Base-by-base conservation (phyloP, 257 asterid genomes). In the Plantago ovata region DNA sequence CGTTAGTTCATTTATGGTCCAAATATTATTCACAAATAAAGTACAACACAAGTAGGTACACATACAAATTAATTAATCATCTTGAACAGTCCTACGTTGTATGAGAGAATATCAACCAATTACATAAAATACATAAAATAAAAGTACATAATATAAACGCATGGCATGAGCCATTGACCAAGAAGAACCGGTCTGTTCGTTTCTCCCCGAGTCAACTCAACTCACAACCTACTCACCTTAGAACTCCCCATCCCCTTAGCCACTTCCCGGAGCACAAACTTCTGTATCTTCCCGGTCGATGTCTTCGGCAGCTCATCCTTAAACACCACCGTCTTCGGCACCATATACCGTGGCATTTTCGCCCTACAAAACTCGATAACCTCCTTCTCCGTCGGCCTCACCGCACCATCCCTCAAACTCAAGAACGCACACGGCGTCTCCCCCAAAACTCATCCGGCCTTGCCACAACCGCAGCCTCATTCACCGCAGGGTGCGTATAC, bases 401-500 rank as follows among this genome's bases (percentile, higher is more conserved):
- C 65, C 16, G 42, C n/a, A 22, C 70, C 80, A 9, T 59, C 72
- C 65, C 80, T 84, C 75, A 87, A 53, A 59, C 95, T 87, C 63
- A 84, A 58, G 38, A 87, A 87, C 11, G 94, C 95, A 55, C 95
- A 87, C 21, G 95, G 95, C 20, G 91, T 84, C 24, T 87, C 95
- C 95, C 91, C 95, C 95, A 87, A 46, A 74, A 84, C 10, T 78
- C 81, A 39, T 87, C 95, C 1, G 95, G 94, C 54, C 84, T 51
- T 19, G 91, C 94, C 76, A 84, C 95, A 58, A 87, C 95, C 16
- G 95, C 95, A 43, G 86, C 95, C 77, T 87, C 95, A 24, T 81
- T 80, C 65, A 87, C 81, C 23, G 88, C 83, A 50, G 88, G 91
- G 33, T 87, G 94, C n/a, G 58, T 32, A 63, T 84, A 87, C 33